Evolutionary conservation across 2,329 filamentous ascomycete genomes (phyloP).

Genomic region (Monosporascus sp.): DNA sequence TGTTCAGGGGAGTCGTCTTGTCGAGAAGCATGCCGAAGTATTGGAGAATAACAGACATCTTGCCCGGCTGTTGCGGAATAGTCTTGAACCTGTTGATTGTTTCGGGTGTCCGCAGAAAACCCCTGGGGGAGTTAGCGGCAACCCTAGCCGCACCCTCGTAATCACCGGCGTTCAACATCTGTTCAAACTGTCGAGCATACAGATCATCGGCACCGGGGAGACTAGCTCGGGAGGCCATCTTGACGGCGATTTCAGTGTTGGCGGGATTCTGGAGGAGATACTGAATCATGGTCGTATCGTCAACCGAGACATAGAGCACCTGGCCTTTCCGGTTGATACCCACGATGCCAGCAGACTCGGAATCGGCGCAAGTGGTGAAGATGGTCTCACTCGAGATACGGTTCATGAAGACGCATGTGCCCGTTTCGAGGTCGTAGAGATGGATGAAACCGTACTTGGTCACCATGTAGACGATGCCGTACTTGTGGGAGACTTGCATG

Average conservation of each 20-base stretch:
- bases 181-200: constrained; percentile 89
- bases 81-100: constrained; percentile 96
- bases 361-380: constrained; percentile 86
- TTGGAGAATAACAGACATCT: constrained; percentile 91
- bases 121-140: constrained; percentile 91
- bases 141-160: constrained; percentile 90
- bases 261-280: constrained; percentile 96
- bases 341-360: constrained; percentile 79
- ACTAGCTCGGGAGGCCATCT: constrained; percentile 89
- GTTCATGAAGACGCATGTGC: constrained; percentile 98
- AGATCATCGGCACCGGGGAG: constrained; percentile 91
- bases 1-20: constrained; percentile 80
- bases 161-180: constrained; percentile 72
- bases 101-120: constrained; percentile 88
- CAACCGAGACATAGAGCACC: constrained; percentile 87
- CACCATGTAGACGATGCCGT: constrained; percentile 93
- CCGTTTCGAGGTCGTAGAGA: constrained; percentile 94
- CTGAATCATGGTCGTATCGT: constrained; percentile 85
- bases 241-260: constrained; percentile 89
- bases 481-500: constrained; percentile 94
- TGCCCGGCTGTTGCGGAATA: constrained; percentile 71
- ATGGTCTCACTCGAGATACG: constrained; percentile 98
- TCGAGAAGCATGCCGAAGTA: constrained; percentile 98
- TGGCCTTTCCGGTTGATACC: constrained; percentile 98
- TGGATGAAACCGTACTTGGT: constrained; percentile 99